Conservation (phyloP, 2,329 filamentous ascomycete genomes). For the Amesomyces nigricolor region DNA sequence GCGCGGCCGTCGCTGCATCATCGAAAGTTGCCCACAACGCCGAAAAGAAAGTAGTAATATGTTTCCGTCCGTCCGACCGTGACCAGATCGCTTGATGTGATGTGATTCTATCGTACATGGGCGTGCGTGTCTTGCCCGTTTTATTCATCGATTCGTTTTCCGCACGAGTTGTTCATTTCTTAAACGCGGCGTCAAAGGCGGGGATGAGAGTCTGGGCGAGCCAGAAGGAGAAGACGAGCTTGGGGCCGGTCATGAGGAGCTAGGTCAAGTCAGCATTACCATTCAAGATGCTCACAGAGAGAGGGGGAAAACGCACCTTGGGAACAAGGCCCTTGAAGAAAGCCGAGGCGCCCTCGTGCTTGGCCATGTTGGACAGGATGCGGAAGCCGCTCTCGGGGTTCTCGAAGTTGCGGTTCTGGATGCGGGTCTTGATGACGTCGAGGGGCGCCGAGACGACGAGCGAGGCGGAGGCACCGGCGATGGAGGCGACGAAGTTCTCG, state of each 20-base stretch:
- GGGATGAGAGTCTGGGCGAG: slow-evolving; percentile 97
- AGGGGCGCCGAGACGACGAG: slow-evolving; percentile 91
- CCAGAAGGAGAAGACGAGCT: slow-evolving; percentile 99
- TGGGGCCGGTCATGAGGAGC: slow-evolving; percentile 97
- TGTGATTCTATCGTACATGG: slow-evolving; percentile 6
- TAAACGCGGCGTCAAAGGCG: slow-evolving; percentile 60
- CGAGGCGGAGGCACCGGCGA: slow-evolving; percentile 91
- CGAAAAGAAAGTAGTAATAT: slow-evolving; percentile 5
- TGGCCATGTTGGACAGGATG: slow-evolving; percentile 88
- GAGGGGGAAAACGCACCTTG: slow-evolving; percentile 52
- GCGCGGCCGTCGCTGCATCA: slow-evolving; percentile 8
- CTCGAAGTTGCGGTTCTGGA: slow-evolving; percentile 98
- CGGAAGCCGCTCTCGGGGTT: slow-evolving; percentile 91
- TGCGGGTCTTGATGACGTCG: slow-evolving; percentile 96
- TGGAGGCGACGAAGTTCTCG: slow-evolving; percentile 96
- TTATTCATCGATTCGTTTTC: not conserved
- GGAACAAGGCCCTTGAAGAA: slow-evolving; percentile 98
- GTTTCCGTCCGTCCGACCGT: slow-evolving; percentile 5
- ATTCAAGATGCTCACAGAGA: not conserved
- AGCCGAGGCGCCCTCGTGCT: slow-evolving; percentile 74
- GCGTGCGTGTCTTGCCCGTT: not conserved
- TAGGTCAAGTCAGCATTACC: slow-evolving; percentile 28
- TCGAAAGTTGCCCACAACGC: slow-evolving; percentile 12
- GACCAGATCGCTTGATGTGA: not conserved
- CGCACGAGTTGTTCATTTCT: slow-evolving; percentile 23